phyloP scores from a whole-genome alignment of 192 early-diverging fungal species.

The Ambispora gerdemannii region DNA sequence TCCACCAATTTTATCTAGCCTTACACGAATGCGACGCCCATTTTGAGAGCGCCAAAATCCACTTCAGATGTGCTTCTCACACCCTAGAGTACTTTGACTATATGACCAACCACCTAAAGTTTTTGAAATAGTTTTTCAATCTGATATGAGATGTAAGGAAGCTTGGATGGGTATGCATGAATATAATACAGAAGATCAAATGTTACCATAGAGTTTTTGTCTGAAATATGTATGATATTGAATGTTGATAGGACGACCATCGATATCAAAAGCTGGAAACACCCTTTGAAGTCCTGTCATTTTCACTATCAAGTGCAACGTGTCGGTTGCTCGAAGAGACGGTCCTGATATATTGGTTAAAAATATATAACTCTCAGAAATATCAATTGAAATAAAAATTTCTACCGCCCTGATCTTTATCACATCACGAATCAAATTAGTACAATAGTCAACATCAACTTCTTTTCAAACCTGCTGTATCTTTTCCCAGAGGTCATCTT shows the following conservation, averaged over 20 bases:
- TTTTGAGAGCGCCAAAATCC: constrained; percentile 23
- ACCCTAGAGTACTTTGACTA: constrained; percentile 10
- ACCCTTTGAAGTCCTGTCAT: constrained; percentile 19
- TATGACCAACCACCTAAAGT: constrained; percentile 23
- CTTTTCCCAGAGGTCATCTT: too few species aligned
- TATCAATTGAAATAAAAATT: constrained; percentile 1
- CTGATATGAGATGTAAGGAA: not conserved
- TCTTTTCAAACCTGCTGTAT: too few species aligned
- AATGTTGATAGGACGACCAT: constrained; percentile 19
- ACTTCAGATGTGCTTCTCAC: constrained; percentile 20
- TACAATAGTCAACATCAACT: too few species aligned
- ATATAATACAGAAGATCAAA: constrained; percentile 8
- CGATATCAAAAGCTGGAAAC: constrained; percentile 16
- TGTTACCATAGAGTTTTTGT: constrained; percentile 21
- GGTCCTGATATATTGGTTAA: constrained; percentile 16
- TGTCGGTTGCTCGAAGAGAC: constrained; percentile 17
- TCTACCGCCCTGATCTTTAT: too few species aligned
- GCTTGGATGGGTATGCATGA: too few species aligned
- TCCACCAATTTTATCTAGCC: not conserved
- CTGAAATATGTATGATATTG: constrained; percentile 28
- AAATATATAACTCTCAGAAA: not conserved
- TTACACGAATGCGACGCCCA: constrained; percentile 23
- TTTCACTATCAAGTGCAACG: constrained; percentile 12
- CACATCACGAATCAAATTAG: too few species aligned
- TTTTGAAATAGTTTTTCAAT: too few species aligned